Percentiles rank a stretch among this genome's conserved stretches.
Evolutionary conservation across 352 stramenopile species (phyloP).

Genomic region (Globisporangium sylvaticum): DNA sequence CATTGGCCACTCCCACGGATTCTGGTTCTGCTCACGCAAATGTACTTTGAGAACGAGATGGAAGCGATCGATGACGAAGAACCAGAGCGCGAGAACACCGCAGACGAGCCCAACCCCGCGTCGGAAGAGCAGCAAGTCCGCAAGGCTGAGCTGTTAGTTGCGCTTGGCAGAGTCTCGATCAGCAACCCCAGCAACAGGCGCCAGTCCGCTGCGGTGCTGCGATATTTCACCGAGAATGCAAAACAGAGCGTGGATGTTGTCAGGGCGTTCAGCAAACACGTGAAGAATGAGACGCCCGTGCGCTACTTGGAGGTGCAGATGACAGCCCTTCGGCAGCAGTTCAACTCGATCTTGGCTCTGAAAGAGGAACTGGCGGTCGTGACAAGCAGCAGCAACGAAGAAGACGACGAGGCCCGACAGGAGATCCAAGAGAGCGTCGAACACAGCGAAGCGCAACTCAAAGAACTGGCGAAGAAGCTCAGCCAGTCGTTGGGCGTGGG

Average conservation of each 20-base stretch:
- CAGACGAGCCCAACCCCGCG: constrained; percentile 19
- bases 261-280: constrained; percentile 74
- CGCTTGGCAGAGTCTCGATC: constrained; percentile 63
- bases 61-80: constrained; percentile 32
- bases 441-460: constrained; percentile 44
- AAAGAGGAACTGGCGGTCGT: constrained; percentile 48
- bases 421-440: constrained; percentile 57
- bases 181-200: constrained; percentile 84
- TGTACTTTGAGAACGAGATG: constrained; percentile 83
- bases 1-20: constrained; percentile 69
- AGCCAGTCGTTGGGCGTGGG: constrained; percentile 80
- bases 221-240: constrained; percentile 52
- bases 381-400: constrained; percentile 11
- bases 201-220: constrained; percentile 68
- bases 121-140: constrained; percentile 25
- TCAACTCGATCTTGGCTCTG: constrained; percentile 51
- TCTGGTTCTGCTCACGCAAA: constrained; percentile 68
- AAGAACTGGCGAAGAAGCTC: constrained; percentile 74
- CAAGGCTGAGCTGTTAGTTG: constrained; percentile 68
- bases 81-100: constrained; percentile 24
- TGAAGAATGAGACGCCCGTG: constrained; percentile 72
- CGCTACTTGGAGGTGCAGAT: constrained; percentile 89
- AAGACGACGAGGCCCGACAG: constrained; percentile 37
- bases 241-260: constrained; percentile 62
- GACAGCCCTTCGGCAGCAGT: constrained; percentile 72